Evolutionary conservation across 805 yeast genomes (phyloP).

Genomic region (Metschnikowia reukaufii): DNA sequence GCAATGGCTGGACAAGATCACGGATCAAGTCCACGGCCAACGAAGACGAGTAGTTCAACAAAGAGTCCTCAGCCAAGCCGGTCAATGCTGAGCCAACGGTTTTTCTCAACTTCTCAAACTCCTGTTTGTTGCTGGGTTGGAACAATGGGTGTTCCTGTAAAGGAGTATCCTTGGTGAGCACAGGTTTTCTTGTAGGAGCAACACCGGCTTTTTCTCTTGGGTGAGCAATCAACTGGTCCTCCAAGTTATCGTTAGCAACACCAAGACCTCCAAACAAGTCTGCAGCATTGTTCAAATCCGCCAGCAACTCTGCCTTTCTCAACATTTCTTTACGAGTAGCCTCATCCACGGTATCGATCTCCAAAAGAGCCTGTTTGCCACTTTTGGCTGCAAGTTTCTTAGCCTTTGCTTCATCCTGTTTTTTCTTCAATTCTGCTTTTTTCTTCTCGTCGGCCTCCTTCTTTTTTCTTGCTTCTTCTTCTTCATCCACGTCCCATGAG

Average conservation of each 20-base stretch:
- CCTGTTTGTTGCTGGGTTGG: slow-evolving; percentile 76
- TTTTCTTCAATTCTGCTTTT: slow-evolving; percentile 45
- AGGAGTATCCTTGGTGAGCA: slow-evolving; percentile 57
- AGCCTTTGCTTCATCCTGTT: slow-evolving; percentile 48
- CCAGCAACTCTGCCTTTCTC: slow-evolving; percentile 74
- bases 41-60: slow-evolving; percentile 66
- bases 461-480: slow-evolving; percentile 57
- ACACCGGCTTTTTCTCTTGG: slow-evolving; percentile 51
- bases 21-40: slow-evolving; percentile 84
- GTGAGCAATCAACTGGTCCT: slow-evolving; percentile 45
- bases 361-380: slow-evolving; percentile 44
- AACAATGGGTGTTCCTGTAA: slow-evolving; percentile 77
- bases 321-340: slow-evolving; percentile 71
- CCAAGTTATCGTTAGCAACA: slow-evolving; percentile 41
- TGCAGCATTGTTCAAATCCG: slow-evolving; percentile 92
- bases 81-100: slow-evolving; percentile 62
- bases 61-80: slow-evolving; percentile 58
- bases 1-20: slow-evolving; percentile 78
- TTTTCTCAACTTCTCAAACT: slow-evolving; percentile 71
- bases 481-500: slow-evolving; percentile 86
- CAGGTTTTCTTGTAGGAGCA: slow-evolving; percentile 29
- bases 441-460: slow-evolving; percentile 42
- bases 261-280: slow-evolving; percentile 79
- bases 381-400: slow-evolving; percentile 43
- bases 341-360: slow-evolving; percentile 70